Evolutionary conservation across 2,329 filamentous ascomycete species (phyloP).

Genomic region (Trichoderma semiorbis): DNA sequence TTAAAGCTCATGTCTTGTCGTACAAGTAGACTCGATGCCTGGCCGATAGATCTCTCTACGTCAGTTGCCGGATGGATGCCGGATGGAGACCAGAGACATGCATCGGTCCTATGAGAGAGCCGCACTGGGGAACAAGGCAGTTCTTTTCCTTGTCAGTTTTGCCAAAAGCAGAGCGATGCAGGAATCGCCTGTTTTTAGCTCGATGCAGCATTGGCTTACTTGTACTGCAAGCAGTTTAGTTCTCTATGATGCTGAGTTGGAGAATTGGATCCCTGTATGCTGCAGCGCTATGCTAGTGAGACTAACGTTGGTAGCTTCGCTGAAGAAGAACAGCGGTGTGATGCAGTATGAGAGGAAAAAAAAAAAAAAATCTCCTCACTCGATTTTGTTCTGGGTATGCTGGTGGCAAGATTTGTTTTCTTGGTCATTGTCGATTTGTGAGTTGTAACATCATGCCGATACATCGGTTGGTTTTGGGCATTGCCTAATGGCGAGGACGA

Average conservation of each 20-base stretch:
- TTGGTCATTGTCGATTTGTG: background rate
- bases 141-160: background rate
- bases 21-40: background rate
- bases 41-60: background rate
- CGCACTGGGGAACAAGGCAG: background rate
- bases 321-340: constrained; percentile 11
- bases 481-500: background rate
- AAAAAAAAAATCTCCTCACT: background rate
- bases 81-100: background rate
- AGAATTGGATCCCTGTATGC: constrained; percentile 7
- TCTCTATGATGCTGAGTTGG: background rate
- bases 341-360: background rate
- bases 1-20: background rate
- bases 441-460: background rate
- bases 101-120: background rate
- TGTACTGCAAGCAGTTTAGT: background rate
- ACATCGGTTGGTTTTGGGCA: background rate
- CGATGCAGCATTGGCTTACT: background rate
- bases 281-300: background rate
- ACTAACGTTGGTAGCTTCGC: background rate
- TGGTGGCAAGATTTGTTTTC: background rate
- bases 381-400: too few species aligned
- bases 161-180: background rate
- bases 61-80: background rate
- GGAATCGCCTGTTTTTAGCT: background rate